These are phyloP conservation scores for Penicillium egyptiacum DNA, from an alignment of 495 filamentous ascomycete species.

Conservation along the genomic window DNA sequence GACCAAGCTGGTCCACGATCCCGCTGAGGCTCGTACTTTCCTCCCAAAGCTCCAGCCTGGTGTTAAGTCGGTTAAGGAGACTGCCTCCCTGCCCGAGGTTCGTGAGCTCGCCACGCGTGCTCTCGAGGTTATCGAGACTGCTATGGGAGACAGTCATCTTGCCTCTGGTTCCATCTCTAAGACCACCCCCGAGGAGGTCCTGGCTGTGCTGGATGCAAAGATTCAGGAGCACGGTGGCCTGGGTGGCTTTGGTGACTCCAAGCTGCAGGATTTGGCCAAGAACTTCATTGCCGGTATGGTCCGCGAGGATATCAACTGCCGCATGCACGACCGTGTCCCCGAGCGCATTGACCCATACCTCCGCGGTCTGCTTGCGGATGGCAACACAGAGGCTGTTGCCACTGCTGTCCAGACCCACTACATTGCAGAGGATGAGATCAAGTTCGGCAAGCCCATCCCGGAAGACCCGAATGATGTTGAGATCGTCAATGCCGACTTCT, in stretches of 20 bases:
- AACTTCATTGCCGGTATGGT: slow-evolving; percentile 83
- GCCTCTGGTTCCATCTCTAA: slow-evolving; percentile 61
- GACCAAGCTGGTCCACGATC: slow-evolving; percentile 98
- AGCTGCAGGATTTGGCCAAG: slow-evolving; percentile 66
- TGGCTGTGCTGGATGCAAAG: slow-evolving; percentile 68
- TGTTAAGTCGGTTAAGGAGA: slow-evolving; percentile 81
- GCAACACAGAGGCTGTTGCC: slow-evolving; percentile 59
- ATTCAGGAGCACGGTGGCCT: slow-evolving; percentile 68
- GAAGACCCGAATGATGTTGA: slow-evolving; percentile 85
- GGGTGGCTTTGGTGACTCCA: slow-evolving; percentile 55
- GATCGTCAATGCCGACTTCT: slow-evolving; percentile 98
- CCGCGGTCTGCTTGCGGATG: slow-evolving; percentile 61
- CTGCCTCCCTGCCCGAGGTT: slow-evolving; percentile 92
- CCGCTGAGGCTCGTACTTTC: slow-evolving; percentile 92
- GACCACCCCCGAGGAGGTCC: slow-evolving; percentile 74
- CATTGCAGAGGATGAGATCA: slow-evolving; percentile 78
- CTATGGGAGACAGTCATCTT: slow-evolving; percentile 71
- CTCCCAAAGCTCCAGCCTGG: slow-evolving; percentile 93
- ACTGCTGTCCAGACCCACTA: slow-evolving; percentile 68
- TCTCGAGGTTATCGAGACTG: slow-evolving; percentile 85
- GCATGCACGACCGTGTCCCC: slow-evolving; percentile 70
- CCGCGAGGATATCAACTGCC: slow-evolving; percentile 83
- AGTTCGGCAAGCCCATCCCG: slow-evolving; percentile 79
- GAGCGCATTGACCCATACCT: slow-evolving; percentile 71
- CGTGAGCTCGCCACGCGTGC: slow-evolving; percentile 84